Evolutionary conservation across 352 stramenopile genomes (phyloP).

Genomic region (Pythium oligandrum): DNA sequence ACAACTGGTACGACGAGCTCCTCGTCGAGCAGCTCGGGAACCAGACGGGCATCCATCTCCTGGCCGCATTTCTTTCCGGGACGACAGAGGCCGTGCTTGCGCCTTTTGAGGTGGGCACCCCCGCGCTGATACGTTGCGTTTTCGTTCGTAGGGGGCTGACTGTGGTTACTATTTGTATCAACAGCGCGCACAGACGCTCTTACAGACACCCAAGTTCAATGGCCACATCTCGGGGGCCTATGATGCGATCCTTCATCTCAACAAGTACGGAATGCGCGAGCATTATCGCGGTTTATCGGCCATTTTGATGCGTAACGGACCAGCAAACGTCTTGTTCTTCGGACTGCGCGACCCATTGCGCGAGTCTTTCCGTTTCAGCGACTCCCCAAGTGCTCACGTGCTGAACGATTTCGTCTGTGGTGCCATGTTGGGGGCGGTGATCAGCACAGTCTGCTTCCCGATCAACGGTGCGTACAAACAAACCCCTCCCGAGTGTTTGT

Average conservation of each 20-base stretch:
- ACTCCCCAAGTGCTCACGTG: conserved; percentile 39
- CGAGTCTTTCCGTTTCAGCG: conserved; percentile 46
- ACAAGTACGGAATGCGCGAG: conserved; percentile 72
- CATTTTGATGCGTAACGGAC: conserved; percentile 82
- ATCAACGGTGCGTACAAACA: conserved; percentile 54
- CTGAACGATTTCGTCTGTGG: conserved; percentile 82
- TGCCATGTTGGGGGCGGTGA: conserved; percentile 72
- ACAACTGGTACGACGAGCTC: conserved; percentile 80
- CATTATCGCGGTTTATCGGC: conserved; percentile 77
- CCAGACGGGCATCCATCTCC: conserved; percentile 33
- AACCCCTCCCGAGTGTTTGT: background rate
- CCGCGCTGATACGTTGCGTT: too few species aligned
- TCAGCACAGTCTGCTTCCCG: conserved; percentile 83
- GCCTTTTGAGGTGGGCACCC: conserved; percentile 67
- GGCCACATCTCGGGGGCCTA: conserved; percentile 66
- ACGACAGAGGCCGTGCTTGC: conserved; percentile 81
- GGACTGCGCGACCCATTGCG: conserved; percentile 72
- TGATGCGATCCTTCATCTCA: conserved; percentile 74
- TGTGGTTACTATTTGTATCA: too few species aligned
- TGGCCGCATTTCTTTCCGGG: conserved; percentile 63
- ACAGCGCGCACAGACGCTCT: conserved; percentile 75
- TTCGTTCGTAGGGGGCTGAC: too few species aligned
- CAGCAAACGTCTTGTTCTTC: conserved; percentile 85
- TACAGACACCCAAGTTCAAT: conserved; percentile 88
- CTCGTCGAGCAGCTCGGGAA: conserved; percentile 43